Percentiles rank a stretch among this genome's conserved stretches.
phyloP scores from a whole-genome alignment of 2,329 filamentous ascomycete species.

The Pseudogymnoascus sp. region DNA sequence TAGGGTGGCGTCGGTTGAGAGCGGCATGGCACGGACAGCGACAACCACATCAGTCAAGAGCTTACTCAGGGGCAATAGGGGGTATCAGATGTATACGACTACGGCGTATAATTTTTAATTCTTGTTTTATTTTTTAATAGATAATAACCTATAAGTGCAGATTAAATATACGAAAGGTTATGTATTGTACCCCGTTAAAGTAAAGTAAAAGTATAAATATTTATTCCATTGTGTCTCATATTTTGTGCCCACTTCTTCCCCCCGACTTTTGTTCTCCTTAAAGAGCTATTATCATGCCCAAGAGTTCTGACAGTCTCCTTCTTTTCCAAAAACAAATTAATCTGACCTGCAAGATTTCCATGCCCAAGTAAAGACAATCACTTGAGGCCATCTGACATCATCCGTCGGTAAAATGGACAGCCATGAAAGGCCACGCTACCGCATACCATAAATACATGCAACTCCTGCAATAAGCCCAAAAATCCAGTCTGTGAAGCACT shows the following conservation, averaged over 20 bases:
- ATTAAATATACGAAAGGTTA: background rate
- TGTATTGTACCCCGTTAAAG: background rate
- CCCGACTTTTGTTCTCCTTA: background rate
- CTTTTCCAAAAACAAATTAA: background rate
- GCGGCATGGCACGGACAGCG: background rate
- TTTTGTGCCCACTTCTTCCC: background rate
- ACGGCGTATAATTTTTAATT: background rate
- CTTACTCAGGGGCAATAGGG: background rate
- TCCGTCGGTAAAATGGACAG: background rate
- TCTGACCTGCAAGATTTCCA: background rate
- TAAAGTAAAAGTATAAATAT: background rate
- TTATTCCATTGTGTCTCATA: background rate
- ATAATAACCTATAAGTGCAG: background rate
- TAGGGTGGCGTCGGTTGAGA: slow-evolving; percentile 4
- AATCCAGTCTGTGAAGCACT: background rate
- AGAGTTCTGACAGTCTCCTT: background rate
- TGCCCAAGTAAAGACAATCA: background rate
- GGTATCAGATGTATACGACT: background rate
- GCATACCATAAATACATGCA: background rate
- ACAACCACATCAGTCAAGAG: background rate
- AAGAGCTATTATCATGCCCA: background rate
- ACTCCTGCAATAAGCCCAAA: background rate
- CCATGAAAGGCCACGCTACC: background rate
- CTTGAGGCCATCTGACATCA: background rate
- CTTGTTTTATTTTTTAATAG: background rate